A percentile compares a stretch with the other conserved stretches of the same genome.
Conservation (phyloP, 176 grass and related monocot genomes). For the Bothriochloa decipiens region DNA sequence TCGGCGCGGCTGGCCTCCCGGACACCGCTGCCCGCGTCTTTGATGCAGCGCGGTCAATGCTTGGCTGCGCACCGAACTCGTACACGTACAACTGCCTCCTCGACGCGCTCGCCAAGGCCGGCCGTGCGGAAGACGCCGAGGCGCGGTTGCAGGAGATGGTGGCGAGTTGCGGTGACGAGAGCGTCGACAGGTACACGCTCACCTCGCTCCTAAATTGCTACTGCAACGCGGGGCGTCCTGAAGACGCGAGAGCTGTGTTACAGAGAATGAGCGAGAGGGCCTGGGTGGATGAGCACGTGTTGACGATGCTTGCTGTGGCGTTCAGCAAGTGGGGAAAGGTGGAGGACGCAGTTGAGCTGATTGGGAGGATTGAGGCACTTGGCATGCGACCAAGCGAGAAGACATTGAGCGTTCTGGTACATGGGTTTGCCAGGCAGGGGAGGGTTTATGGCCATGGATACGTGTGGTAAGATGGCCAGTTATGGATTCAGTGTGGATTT, state of each 20-base stretch:
- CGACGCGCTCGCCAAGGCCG: constrained; percentile 62
- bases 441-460: constrained; percentile 59
- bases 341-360: constrained; percentile 53
- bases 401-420: constrained; percentile 62
- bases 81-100: constrained; percentile 92
- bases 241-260: constrained; percentile 53
- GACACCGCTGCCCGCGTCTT: constrained; percentile 61
- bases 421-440: constrained; percentile 67
- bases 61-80: constrained; percentile 67
- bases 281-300: constrained; percentile 71
- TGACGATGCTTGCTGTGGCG: constrained; percentile 61
- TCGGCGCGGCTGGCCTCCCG: constrained; percentile 54
- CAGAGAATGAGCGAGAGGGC: constrained; percentile 58
- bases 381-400: constrained; percentile 59
- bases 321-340: constrained; percentile 90
- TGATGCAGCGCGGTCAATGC: constrained; percentile 44
- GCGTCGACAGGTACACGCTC: constrained; percentile 75
- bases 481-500: constrained; percentile 65
- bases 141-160: constrained; percentile 69
- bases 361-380: constrained; percentile 61
- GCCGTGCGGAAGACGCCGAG: constrained; percentile 47
- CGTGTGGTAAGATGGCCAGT: constrained; percentile 70
- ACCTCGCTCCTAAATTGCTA: constrained; percentile 77
- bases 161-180: constrained; percentile 23
- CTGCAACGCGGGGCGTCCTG: constrained; percentile 58